Base-by-base conservation (phyloP, 257 asterid genomes). In the Linderniella brevidens region DNA sequence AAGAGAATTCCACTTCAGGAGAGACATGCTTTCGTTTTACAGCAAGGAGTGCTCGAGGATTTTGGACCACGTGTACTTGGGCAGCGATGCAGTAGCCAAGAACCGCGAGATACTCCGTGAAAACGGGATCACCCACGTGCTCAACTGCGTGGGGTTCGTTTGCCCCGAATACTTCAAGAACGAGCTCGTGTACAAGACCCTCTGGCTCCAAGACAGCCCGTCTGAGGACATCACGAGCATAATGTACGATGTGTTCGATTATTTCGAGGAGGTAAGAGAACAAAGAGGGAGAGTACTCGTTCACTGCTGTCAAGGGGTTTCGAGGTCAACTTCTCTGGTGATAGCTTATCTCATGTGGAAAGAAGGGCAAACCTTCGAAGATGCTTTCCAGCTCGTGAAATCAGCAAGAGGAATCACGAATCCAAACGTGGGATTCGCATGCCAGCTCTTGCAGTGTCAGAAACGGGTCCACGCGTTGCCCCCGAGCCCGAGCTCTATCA, bases 321-420 rank as follows among this genome's bases (percentile, higher is more conserved):
- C 98, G 45, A 64, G 98, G 35, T 88, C 98, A 40, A 78, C 92
- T 35, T 88, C 98, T 1, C 59, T 88, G 73, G 98, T 88, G 40
- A 88, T 88, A 49, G 98, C 98, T 0, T 84, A 88, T 65, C 82
- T 88, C 29, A 88, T 88, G 96, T 88, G 98, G 98, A 88, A 73
- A 63, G 66, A 80, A 46, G 81, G 80, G 41, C 72, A 64, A 55
- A 78, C 78, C 60, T 84, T 88, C 36, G 95, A 88, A 50, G 94
- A 80, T 62, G 94, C 98, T 29, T 81, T 88, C 51, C 87, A 84
- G 73, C 73, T 58, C 17, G 98, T 84, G 8, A 88, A 81, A 69
- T 56, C 75, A n/a, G 94, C 94, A 20, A 64, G 98, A 60, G 95
- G 92, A 52, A 93, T 88, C 58, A 73, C 96, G 19, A 78, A 88